These are phyloP conservation scores for Plasmodium yoelii DNA, from an alignment of 169 alveolate species.

Conservation along the genomic window DNA sequence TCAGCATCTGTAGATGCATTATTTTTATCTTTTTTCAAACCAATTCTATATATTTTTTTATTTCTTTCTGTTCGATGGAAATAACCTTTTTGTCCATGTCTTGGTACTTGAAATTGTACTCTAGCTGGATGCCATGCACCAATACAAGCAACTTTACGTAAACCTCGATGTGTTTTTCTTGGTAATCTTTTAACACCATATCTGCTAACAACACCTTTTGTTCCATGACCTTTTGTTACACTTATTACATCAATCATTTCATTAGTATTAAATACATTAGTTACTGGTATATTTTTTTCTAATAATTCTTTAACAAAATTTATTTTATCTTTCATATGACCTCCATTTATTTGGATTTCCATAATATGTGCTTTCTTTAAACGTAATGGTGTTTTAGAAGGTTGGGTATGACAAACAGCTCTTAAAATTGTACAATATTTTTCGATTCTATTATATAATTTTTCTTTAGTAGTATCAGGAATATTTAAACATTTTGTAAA, in stretches of 20 bases:
- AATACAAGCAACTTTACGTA: conserved; percentile 99
- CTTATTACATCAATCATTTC: conserved; percentile 99
- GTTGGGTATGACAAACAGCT: conserved; percentile 99
- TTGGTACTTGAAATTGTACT: conserved; percentile 99
- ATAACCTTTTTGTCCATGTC: conserved; percentile 99
- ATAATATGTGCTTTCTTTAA: conserved; percentile 98
- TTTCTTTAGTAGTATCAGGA: conserved; percentile 92
- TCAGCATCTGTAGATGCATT: conserved; percentile 99
- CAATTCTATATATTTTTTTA: conserved; percentile 99
- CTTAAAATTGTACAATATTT: conserved; percentile 98
- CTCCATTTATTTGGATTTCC: conserved; percentile 99
- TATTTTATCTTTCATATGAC: conserved; percentile 97
- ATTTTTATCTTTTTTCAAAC: conserved; percentile 93
- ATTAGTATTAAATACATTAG: conserved; percentile 95
- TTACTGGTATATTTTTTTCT: conserved; percentile 97
- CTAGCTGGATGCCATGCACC: conserved; percentile 99
- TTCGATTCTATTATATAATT: conserved; percentile 94
- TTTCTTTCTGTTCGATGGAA: conserved; percentile 99
- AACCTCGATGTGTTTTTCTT: conserved; percentile 99
- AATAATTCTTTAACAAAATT: conserved; percentile 95
- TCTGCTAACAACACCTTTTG: conserved; percentile 98
- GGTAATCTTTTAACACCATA: conserved; percentile 99
- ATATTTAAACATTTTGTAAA: conserved; percentile 96
- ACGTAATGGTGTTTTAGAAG: conserved; percentile 94
- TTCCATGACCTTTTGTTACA: conserved; percentile 99